Evolutionary conservation across 768 basidiomycete species (phyloP), one percentile per base, ranked within the genome.

Genomic region (Baorangia bicolor): DNA sequence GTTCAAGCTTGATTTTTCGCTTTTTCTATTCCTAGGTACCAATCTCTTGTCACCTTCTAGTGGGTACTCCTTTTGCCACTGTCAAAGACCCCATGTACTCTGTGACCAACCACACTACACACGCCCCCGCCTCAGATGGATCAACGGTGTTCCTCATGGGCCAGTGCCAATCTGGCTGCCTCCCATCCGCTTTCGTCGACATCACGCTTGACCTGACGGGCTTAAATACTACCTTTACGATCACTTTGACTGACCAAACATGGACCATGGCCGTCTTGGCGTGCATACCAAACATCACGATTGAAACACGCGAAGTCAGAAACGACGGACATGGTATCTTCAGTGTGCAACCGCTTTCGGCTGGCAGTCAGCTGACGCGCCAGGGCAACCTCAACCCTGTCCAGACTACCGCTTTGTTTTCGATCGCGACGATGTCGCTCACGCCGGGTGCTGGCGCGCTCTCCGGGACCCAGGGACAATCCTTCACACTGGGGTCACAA

Each of bases 221-320:
- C 16, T 2, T 68, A 10, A 50, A 41, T 33, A 59, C 52, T 0
- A 51, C 60, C 0, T 60, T 65, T 21, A 53, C 55, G 7, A 4
- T 69, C 35, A 47, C 44, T 8, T 31, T 55, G 28, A 57, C 21
- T 4, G 58, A 65, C 38, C 53, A 59, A 33, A 58, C 61, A 5
- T 71, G 63, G 67, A 21, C 57, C 16, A 28, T 70, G 46, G 62
- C 64, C 10, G 35, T 68, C 38, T 33, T 70, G 43, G 45, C 45
- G 0, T 70, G 69, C 35, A 16, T 35, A 11, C 69, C 69, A 23
- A 65, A 67, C 40, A 47, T 57, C 30, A 53, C 42, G 2, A 60
- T 71, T 31, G 58, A 69, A 51, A 71, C 69, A 2, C 65, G 70
- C 13, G 69, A 69, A 42, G 60, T 70, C 16, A 51, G 65, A 14